Evolutionary conservation across 208 protist genomes (phyloP), one percentile per base, ranked within the genome.

Genomic region (Wallacemonas collosoma): DNA sequence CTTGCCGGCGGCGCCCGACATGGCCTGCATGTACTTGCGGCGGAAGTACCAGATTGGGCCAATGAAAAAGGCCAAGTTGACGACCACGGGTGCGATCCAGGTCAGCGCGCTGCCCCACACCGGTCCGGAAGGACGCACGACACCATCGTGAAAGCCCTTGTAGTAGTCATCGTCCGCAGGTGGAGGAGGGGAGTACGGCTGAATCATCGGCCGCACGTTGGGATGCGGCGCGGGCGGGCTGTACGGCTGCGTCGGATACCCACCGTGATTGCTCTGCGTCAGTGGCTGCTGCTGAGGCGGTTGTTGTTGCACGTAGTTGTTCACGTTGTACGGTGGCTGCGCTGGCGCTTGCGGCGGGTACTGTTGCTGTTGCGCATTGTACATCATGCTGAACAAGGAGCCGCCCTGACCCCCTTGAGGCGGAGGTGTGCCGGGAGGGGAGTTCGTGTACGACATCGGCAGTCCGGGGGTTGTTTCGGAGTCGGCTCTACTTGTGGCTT

Each of bases 41-140:
- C 90, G 87, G 73, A 98, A 88, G 73, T 97, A 98, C 88, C 88
- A 93, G 60, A 96, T 82, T n/a, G 92, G 90, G 11, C 88, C 86
- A 5, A 96, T 63, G 62, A 98, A 95, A 54, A 98, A 82, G 58
- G 76, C 89, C 17, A 95, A 38, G 72, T 98, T 98, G 8, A 96
- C 88, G 53, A 89, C 62, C 2, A 96, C 66, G 0, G 91, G 90
- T 2, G 88, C 87, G 26, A 96, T 44, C 89, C 91, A 96, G 48
- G 82, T 90, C 48, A 91, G 73, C 9, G 82, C 87, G 57, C 79
- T 94, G 47, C 91, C 90, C 76, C 86, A 85, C 36, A 92, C 74
- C 17, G 86, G 82, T 1, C 85, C 85, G 1, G 82, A 87, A 0
- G 87, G 85, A 36, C 85, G 86, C 73, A 95, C 80, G 14, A 95